Evolutionary conservation across 148 eudicot species (phyloP).

Genomic region (Silene uniflora): DNA sequence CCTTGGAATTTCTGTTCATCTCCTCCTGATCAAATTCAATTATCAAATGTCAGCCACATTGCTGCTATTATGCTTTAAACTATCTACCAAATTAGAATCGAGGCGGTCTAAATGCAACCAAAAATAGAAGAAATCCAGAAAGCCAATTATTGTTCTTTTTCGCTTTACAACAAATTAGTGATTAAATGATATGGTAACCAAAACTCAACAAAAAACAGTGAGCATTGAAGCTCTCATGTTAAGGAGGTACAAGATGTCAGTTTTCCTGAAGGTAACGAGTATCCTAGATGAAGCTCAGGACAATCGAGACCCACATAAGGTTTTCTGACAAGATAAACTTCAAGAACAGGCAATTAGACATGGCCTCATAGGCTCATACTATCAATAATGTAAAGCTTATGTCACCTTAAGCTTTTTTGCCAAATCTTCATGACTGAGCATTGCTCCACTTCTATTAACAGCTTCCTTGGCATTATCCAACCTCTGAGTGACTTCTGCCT

Average conservation of each 20-base stretch:
- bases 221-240: neutral
- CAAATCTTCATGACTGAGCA: slow-evolving; percentile 75
- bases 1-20: slow-evolving; percentile 68
- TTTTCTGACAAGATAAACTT: neutral
- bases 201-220: neutral
- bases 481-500: slow-evolving; percentile 94
- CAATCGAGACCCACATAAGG: neutral
- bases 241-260: neutral
- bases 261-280: neutral
- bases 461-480: slow-evolving; percentile 60
- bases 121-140: neutral
- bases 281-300: neutral
- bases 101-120: neutral
- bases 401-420: slow-evolving; percentile 86
- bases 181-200: neutral
- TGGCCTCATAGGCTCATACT: neutral
- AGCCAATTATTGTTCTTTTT: neutral
- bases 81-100: neutral
- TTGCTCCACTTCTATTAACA: slow-evolving; percentile 41
- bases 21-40: slow-evolving; percentile 61
- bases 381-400: neutral
- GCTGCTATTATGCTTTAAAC: neutral
- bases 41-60: neutral
- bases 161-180: neutral
- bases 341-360: neutral